Evolutionary conservation across 2,329 filamentous ascomycete species (phyloP).

Genomic region (Stemphylium vesicarium): DNA sequence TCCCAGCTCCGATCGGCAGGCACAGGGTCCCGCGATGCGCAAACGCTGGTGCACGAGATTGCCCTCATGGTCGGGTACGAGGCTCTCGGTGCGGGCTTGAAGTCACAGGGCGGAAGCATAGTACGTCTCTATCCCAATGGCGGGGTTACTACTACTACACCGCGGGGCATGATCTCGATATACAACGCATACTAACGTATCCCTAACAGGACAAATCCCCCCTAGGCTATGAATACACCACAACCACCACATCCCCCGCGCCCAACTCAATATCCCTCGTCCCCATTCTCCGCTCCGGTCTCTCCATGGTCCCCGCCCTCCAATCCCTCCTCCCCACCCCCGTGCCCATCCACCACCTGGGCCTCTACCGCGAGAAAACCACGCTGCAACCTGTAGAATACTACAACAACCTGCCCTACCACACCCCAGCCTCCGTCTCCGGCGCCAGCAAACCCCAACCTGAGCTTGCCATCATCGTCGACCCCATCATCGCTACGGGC

Average conservation of each 20-base stretch:
- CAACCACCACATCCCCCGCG: constrained; percentile 66
- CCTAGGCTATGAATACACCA: constrained; percentile 76
- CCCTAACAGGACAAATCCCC: constrained; percentile 72
- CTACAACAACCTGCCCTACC: constrained; percentile 94
- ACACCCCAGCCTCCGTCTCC: constrained; percentile 57
- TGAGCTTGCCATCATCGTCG: constrained; percentile 80
- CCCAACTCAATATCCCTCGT: constrained; percentile 78
- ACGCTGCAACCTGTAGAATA: constrained; percentile 92
- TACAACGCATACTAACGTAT: too few relatives aligned
- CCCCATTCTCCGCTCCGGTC: constrained; percentile 88
- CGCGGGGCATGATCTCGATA: too few relatives aligned
- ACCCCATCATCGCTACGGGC: constrained; percentile 93
- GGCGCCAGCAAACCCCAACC: constrained; percentile 44
- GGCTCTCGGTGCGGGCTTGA: constrained; percentile 71
- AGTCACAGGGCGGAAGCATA: constrained; percentile 64
- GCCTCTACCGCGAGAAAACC: constrained; percentile 88
- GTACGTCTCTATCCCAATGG: constrained; percentile 56
- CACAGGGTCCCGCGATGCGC: constrained; percentile 76
- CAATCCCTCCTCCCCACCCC: constrained; percentile 80
- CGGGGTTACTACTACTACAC: too few relatives aligned
- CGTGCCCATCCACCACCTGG: constrained; percentile 89
- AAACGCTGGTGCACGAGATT: constrained; percentile 84
- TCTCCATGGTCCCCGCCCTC: constrained; percentile 89
- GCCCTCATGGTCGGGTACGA: constrained; percentile 81
- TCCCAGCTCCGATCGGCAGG: constrained; percentile 81